phyloP scores from a whole-genome alignment of 768 basidiomycete species.

The Agrocybe chaxingu region DNA sequence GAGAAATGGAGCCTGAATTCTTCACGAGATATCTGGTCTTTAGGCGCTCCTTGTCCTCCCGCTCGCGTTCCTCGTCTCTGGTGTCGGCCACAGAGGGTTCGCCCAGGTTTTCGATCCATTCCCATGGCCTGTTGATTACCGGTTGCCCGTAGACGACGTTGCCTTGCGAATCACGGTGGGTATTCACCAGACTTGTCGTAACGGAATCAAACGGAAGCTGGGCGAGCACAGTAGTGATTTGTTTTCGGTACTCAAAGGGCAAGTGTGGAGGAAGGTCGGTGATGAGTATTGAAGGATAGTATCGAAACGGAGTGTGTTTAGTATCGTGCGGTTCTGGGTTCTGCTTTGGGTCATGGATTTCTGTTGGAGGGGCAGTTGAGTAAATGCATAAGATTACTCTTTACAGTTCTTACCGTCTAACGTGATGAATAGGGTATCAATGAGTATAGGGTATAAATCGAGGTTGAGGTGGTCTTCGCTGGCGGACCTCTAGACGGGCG shows the following conservation, averaged over 20 bases:
- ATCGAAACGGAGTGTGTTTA: conserved; percentile 50
- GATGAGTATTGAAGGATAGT: conserved; percentile 53
- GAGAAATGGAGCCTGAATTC: conserved; percentile 68
- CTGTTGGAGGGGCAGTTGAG: conserved; percentile 30
- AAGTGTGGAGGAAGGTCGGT: conserved; percentile 53
- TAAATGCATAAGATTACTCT: not conserved
- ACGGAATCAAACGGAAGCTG: conserved; percentile 46
- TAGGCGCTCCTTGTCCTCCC: conserved; percentile 35
- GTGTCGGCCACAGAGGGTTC: conserved; percentile 44
- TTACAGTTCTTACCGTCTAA: conserved; percentile 58
- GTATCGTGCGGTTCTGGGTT: too few relatives aligned
- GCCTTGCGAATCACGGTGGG: conserved; percentile 54
- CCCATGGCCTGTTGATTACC: conserved; percentile 79
- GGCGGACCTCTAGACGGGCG: conserved; percentile 46
- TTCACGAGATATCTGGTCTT: conserved; percentile 39
- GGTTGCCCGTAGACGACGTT: conserved; percentile 43
- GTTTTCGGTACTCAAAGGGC: conserved; percentile 54
- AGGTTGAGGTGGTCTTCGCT: conserved; percentile 51
- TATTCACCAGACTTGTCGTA: conserved; percentile 57
- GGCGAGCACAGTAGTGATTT: conserved; percentile 57
- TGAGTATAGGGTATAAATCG: conserved; percentile 58
- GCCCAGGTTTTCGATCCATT: conserved; percentile 81
- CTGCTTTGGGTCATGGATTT: conserved; percentile 34
- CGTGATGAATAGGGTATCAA: conserved; percentile 73
- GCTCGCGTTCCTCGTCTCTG: conserved; percentile 39